Evolutionary conservation across 371 early-diverging fungal species (phyloP).

Genomic region (Choanephora cucurbitarum): DNA sequence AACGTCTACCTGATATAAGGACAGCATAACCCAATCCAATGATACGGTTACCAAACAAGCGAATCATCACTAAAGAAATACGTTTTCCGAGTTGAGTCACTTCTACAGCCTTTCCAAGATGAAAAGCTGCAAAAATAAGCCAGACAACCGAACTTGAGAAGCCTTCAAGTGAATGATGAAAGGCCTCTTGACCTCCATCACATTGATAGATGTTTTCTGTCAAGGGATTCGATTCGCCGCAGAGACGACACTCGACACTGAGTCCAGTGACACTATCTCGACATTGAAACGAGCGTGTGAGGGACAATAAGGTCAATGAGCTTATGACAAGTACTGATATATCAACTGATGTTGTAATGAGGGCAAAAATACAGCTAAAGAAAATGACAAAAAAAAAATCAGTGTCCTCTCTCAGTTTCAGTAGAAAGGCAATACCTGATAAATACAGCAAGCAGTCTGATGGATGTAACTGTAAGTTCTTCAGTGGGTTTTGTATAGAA

Average conservation of each 20-base stretch:
- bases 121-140: constrained; percentile 74
- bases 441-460: constrained; percentile 49
- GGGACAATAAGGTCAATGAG: constrained; percentile 51
- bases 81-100: constrained; percentile 61
- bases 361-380: constrained; percentile 61
- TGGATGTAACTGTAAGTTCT: constrained; percentile 47
- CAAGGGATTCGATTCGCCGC: constrained; percentile 40
- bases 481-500: constrained; percentile 38
- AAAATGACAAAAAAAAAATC: too few species aligned
- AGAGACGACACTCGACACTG: constrained; percentile 55
- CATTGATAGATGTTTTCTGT: constrained; percentile 46
- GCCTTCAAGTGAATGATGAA: constrained; percentile 57
- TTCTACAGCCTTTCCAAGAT: constrained; percentile 68
- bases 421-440: too few species aligned
- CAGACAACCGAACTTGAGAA: constrained; percentile 66
- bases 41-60: constrained; percentile 54
- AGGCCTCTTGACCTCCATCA: constrained; percentile 56
- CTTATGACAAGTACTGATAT: constrained; percentile 58
- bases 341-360: constrained; percentile 59
- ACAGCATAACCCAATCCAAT: constrained; percentile 66
- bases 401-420: too few species aligned
- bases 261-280: constrained; percentile 46
- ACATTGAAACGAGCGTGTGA: constrained; percentile 65
- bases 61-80: constrained; percentile 56
- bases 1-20: constrained; percentile 55